These are phyloP conservation scores for Madurella fahalii DNA, from an alignment of 2,329 filamentous ascomycete species.

Conservation along the genomic window DNA sequence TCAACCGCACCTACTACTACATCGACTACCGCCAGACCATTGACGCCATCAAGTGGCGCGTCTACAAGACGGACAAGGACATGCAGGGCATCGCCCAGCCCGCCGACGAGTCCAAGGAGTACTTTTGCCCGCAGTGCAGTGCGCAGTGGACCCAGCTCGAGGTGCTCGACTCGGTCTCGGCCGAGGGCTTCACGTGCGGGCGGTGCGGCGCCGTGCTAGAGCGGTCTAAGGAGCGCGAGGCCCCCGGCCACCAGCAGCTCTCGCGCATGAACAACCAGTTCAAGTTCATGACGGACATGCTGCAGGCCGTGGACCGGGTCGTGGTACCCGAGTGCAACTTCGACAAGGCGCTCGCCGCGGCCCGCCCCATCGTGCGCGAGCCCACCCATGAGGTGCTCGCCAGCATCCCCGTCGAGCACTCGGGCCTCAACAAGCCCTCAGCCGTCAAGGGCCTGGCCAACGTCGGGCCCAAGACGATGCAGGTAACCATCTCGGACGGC, in stretches of 20 bases:
- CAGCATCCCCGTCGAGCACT: constrained; percentile 53
- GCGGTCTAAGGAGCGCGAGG: constrained; percentile 62
- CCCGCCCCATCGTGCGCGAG: constrained; percentile 62
- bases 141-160: constrained; percentile 88
- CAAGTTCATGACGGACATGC: constrained; percentile 69
- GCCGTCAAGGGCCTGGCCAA: constrained; percentile 66
- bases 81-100: constrained; percentile 81
- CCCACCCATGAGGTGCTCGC: constrained; percentile 61
- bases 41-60: constrained; percentile 92
- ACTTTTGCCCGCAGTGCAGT: constrained; percentile 75
- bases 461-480: constrained; percentile 63
- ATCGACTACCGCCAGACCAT: constrained; percentile 93
- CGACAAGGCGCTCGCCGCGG: constrained; percentile 61
- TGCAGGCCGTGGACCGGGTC: constrained; percentile 72
- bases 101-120: constrained; percentile 85
- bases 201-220: constrained; percentile 65
- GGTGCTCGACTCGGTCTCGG: constrained; percentile 71
- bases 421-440: constrained; percentile 53
- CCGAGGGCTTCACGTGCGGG: constrained; percentile 75
- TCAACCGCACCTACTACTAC: constrained; percentile 91
- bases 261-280: constrained; percentile 75
- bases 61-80: constrained; percentile 81
- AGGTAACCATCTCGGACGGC: constrained; percentile 63
- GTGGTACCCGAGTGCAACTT: constrained; percentile 72
- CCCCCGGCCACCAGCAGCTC: constrained; percentile 68